Evolutionary conservation across 2,329 filamentous ascomycete genomes (phyloP).

Genomic region (Phialemoniopsis sp.): DNA sequence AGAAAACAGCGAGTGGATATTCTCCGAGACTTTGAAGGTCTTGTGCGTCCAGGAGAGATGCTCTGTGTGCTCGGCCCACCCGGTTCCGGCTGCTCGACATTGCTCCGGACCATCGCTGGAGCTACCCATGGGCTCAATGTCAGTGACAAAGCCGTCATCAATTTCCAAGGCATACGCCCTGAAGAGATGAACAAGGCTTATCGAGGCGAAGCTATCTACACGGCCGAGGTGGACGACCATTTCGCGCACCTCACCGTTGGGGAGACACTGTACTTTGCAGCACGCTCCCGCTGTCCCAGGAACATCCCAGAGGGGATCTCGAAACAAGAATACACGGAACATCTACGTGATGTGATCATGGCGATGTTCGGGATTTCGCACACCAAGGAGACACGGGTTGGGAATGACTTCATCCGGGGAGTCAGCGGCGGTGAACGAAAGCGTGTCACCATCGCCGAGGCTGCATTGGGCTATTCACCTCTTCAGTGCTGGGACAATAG

Average conservation of each 20-base stretch:
- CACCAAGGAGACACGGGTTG: constrained; percentile 62
- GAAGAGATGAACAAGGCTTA: constrained; percentile 34
- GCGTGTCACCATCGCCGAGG: constrained; percentile 73
- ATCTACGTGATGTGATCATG: constrained; percentile 54
- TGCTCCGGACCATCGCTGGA: constrained; percentile 57
- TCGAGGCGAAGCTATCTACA: constrained; percentile 42
- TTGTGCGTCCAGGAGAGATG: constrained; percentile 52
- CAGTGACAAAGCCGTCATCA: constrained; percentile 28
- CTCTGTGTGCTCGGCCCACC: constrained; percentile 54
- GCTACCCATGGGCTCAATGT: constrained; percentile 21
- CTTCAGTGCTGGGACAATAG: constrained; percentile 72
- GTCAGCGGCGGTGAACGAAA: constrained; percentile 65
- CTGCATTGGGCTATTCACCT: constrained; percentile 54
- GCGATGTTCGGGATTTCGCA: constrained; percentile 69
- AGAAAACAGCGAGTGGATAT: constrained; percentile 6
- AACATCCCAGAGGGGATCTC: constrained; percentile 56
- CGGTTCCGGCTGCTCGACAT: constrained; percentile 51
- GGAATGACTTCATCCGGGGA: constrained; percentile 59
- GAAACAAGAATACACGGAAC: constrained; percentile 47
- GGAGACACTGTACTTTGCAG: constrained; percentile 63
- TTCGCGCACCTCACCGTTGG: constrained; percentile 66
- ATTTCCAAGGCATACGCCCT: constrained; percentile 49
- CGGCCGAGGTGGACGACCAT: constrained; percentile 65
- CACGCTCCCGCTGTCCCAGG: constrained; percentile 60
- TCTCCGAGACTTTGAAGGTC: constrained; percentile 50